Conservation (phyloP, 306 rosid genomes). For the Castanopsis chinensis region DNA sequence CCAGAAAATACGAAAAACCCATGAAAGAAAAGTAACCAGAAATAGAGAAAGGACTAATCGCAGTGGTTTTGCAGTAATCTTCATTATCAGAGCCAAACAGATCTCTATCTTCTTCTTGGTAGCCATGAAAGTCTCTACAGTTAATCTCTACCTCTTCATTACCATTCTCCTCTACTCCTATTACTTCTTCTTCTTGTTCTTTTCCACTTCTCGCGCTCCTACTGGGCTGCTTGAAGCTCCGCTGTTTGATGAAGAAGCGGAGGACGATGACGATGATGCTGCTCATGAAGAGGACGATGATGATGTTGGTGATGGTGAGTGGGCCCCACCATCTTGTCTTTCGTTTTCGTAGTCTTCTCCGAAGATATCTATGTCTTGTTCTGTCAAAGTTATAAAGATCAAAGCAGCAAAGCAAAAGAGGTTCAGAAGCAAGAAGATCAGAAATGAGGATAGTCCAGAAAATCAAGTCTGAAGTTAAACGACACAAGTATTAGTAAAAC, state of each 20-base stretch:
- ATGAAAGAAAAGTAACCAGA: constrained; percentile 54
- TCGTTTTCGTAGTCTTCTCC: constrained; percentile 53
- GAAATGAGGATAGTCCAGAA: no score
- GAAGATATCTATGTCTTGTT: constrained; percentile 48
- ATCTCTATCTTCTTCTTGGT: constrained; percentile 53
- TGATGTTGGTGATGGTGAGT: constrained; percentile 59
- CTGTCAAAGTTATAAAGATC: no score
- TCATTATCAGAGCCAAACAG: constrained; percentile 90
- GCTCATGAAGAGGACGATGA: constrained; percentile 45
- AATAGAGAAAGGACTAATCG: constrained; percentile 60
- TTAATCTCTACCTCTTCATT: constrained; percentile 45
- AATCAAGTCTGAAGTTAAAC: no score
- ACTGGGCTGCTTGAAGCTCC: constrained; percentile 50
- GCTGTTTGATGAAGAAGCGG: constrained; percentile 60
- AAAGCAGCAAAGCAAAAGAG: no score
- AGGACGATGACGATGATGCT: constrained; percentile 47
- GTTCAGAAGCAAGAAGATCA: no score
- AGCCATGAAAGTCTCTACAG: constrained; percentile 12
- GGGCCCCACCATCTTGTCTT: constrained; percentile 42
- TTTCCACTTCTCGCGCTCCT: constrained; percentile 37
- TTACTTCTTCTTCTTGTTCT: constrained; percentile 46
- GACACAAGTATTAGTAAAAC: no score
- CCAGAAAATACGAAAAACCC: background rate
- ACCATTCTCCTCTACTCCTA: constrained; percentile 36
- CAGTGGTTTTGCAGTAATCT: constrained; percentile 74